Evolutionary conservation across 1,284 basidiomycete genomes (phyloP), one percentile per base, ranked within the genome.

Genomic region (Schizophyllum amplum): DNA sequence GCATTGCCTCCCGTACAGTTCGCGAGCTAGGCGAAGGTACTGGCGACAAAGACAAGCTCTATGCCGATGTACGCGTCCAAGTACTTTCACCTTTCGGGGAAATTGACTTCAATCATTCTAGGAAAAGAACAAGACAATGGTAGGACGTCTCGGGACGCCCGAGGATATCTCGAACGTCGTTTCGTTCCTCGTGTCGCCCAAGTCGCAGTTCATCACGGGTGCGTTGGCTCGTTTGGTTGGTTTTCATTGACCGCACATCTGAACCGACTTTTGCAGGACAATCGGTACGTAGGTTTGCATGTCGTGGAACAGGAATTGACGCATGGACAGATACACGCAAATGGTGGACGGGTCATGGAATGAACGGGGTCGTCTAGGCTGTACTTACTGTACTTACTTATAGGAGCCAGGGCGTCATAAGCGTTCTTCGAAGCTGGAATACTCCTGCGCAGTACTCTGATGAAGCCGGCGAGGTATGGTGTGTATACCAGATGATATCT

Each of bases 121-220:
- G 33, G 33, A 42, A 9, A 42, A 17, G 13, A 42, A 9, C 13
- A 42, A 42, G 7, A 13, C 33, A 9, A 42, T 9, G 33, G 33
- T 42, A 9, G 33, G 33, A 21, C 3, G 5, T 20, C 23, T 24
- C 24, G 49, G 67, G 11, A 58, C 24, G 1, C 59, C 66, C 20
- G 51, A 52, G 5, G 67, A 67, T 47, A 51, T 68, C 42, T 62
- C 65, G 6, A 58, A 58, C 27, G 55, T 68, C 1, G 64, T 67
- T 2, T 66, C 66, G 0, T 67, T 62, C 52, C 54, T 68, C 5
- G 65, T 55, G 13, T 65, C 64, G 5, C 59, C 61, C 46, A 65
- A 66, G 22, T 61, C 66, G 2, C 48, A 56, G 33, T 67, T 63
- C 33, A 62, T 67, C 24, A 67, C 65, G 23, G 65, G 67, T 65